Evolutionary conservation across 768 basidiomycete species (phyloP).

Genomic region (Boletus coccyginus): DNA sequence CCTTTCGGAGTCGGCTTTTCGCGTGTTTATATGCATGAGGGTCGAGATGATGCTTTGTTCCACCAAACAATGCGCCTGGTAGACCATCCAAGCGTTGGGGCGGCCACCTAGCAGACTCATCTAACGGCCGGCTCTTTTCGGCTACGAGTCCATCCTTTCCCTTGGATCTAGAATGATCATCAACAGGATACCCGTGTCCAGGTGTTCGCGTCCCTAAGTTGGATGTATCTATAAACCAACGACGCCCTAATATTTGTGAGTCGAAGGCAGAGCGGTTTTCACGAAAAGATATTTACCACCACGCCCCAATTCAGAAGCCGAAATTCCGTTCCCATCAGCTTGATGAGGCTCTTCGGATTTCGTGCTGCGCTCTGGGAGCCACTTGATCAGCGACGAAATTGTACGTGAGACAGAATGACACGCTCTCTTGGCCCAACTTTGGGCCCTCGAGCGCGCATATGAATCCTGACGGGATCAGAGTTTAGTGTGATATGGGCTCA

Average conservation of each 20-base stretch:
- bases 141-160: not conserved
- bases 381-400: conserved; percentile 2
- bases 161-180: not conserved
- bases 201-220: not conserved
- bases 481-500: not conserved
- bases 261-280: not conserved
- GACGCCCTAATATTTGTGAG: not conserved
- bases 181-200: not conserved
- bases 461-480: conserved; percentile 13
- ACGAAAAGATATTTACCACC: conserved; percentile 1
- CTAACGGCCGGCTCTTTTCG: not conserved
- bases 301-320: not conserved
- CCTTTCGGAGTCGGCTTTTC: conserved; percentile 82
- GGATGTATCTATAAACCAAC: not conserved
- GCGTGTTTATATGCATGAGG: conserved; percentile 82
- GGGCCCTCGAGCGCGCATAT: not conserved
- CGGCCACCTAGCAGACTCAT: not conserved
- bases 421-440: conserved; percentile 12
- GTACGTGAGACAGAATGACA: conserved; percentile 1
- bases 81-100: not conserved
- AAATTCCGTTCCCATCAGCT: not conserved
- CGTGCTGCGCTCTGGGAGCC: not conserved
- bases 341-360: not conserved
- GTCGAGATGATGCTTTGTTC: conserved; percentile 34
- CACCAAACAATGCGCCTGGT: not conserved